phyloP scores from a whole-genome alignment of 106 monocot species.

The Hemerocallis citrina region DNA sequence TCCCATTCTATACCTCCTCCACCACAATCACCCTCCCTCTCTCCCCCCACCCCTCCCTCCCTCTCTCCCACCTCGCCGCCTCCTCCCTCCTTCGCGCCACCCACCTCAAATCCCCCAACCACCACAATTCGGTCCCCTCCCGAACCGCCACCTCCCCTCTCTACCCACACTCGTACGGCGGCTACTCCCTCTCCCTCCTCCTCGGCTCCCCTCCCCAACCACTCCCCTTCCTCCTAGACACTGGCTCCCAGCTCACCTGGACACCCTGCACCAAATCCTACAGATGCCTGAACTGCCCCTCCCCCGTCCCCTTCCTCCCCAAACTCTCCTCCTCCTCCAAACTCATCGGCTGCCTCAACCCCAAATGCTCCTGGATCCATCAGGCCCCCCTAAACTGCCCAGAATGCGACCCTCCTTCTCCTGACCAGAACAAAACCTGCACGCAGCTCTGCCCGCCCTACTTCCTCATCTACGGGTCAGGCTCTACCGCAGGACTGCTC shows the following conservation, averaged over 20 bases:
- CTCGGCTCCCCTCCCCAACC: constrained; percentile 42
- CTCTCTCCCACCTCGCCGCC: constrained; percentile 1
- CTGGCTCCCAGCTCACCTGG: constrained; percentile 69
- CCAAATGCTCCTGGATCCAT: constrained; percentile 66
- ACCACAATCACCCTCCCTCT: background rate
- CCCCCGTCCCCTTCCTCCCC: constrained; percentile 45
- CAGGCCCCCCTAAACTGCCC: constrained; percentile 26
- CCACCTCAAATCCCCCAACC: constrained; percentile 20
- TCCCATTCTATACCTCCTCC: background rate
- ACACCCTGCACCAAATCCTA: constrained; percentile 73
- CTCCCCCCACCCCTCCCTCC: background rate
- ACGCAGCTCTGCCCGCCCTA: constrained; percentile 61
- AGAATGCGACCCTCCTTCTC: constrained; percentile 15
- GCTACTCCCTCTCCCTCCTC: constrained; percentile 30
- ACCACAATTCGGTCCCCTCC: background rate
- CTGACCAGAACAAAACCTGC: constrained; percentile 13
- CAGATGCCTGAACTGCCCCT: constrained; percentile 46
- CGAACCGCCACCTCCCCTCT: constrained; percentile 9
- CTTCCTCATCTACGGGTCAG: constrained; percentile 58
- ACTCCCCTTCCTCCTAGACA: constrained; percentile 64
- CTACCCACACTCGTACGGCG: constrained; percentile 52
- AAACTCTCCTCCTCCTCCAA: constrained; percentile 53
- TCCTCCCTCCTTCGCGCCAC: constrained; percentile 33
- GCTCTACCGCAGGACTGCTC: constrained; percentile 76
- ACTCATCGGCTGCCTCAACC: constrained; percentile 76